Evolutionary conservation across 441 rosid species (phyloP), one percentile per base, ranked within the genome.

Genomic region (Erodium texanum): DNA sequence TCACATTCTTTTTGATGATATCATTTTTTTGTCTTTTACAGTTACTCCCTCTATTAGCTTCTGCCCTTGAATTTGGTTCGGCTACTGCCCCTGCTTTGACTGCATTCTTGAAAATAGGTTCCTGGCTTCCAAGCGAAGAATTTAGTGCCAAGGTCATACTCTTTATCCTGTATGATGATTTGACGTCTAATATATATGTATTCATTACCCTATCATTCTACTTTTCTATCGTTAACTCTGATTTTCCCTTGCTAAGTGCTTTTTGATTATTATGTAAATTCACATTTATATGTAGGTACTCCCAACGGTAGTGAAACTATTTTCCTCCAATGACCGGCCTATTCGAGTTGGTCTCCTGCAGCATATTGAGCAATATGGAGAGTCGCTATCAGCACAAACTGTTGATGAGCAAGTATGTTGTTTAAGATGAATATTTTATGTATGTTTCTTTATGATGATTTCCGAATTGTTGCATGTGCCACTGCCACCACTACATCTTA

Each of bases 11-110:
- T 65, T 27, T 58, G 70, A 65, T 83, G 79, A 80, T 78, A 63
- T 76, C 27, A 41, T 74, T 36, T 62, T 78, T 64, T 81, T 78
- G 66, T 77, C 82, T 78, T 56, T 45, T 82, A 73, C 90, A 94
- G 99, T 77, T 94, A 75, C 97, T 94, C 87, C 98, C 99, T 76
- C 74, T 95, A 71, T 83, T 95, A 85, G 96, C 98, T 67, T 95
- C 98, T 82, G 82, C 97, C 72, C 95, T 95, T 78, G 98, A 95
- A 80, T 92, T 84, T 87, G 98, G 99, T 77, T 95, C 98, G 63
- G 99, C 98, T 79, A 87, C 88, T 72, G 97, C 99, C 74, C 90
- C 92, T 76, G 97, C 98, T 70, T 80, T 95, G 84, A 85, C 92
- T 66, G 92, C 96, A 41, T 71, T 92, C 67, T 81, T 94, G 83